A percentile compares a stretch with the other conserved stretches of the same genome.
phyloP scores from a whole-genome alignment of 2,329 filamentous ascomycete genomes.

The Cadophora gregata region DNA sequence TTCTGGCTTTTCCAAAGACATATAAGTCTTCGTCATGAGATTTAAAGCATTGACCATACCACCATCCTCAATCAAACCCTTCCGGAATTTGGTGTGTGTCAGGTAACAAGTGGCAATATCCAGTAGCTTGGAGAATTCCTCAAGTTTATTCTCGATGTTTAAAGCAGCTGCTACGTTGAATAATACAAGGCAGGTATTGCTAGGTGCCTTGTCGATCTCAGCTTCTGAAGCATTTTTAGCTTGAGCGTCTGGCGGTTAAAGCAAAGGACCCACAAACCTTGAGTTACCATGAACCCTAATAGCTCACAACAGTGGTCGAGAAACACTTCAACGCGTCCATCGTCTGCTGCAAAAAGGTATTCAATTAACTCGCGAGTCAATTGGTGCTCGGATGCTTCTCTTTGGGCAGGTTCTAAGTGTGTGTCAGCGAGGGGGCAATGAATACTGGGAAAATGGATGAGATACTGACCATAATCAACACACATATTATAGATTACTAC shows the following conservation, averaged over 20 bases:
- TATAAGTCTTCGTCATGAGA: neutral
- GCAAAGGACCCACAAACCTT: neutral
- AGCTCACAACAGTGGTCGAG: conserved; percentile 3
- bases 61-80: neutral
- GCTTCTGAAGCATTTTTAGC: neutral
- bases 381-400: neutral
- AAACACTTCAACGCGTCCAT: neutral
- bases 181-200: neutral
- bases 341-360: neutral
- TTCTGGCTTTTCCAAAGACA: neutral
- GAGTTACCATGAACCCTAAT: neutral
- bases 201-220: neutral
- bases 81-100: neutral
- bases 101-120: neutral
- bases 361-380: neutral
- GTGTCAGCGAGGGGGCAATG: neutral
- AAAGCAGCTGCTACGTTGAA: neutral
- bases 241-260: neutral
- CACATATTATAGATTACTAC: conserved; percentile 6
- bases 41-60: neutral
- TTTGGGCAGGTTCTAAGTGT: neutral
- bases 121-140: neutral
- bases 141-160: neutral
- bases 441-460: neutral
- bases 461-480: neutral